Conservation (phyloP, 257 asterid genomes). For the Solanum virginianum region DNA sequence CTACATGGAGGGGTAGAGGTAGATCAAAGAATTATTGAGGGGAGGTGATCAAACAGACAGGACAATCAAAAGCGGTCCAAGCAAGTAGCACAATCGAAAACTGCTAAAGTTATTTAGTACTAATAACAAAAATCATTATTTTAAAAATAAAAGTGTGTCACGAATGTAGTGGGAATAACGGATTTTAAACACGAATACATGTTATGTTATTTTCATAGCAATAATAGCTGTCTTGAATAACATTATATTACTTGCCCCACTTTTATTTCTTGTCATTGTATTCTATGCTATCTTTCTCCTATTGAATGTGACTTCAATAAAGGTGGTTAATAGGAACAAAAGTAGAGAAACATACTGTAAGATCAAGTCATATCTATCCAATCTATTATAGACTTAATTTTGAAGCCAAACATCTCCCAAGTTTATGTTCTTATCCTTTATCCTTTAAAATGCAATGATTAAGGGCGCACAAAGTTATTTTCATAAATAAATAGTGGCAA, state of each 20-base stretch:
- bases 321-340: background rate
- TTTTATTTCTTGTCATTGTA: background rate
- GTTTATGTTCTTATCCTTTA: background rate
- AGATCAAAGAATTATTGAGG: too few species aligned
- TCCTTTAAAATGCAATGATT: background rate
- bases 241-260: background rate
- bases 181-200: background rate
- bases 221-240: background rate
- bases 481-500: background rate
- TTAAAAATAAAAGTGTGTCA: too few species aligned
- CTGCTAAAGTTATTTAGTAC: too few species aligned
- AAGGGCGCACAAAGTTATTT: too few species aligned
- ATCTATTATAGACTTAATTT: background rate
- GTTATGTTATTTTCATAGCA: background rate
- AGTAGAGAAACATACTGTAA: background rate
- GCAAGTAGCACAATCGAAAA: too few species aligned
- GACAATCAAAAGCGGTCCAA: too few species aligned
- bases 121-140: too few species aligned
- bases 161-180: background rate
- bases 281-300: background rate
- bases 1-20: too few species aligned
- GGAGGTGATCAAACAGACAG: too few species aligned
- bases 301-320: background rate
- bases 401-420: background rate
- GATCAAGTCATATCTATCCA: background rate